Evolutionary conservation across 2,329 filamentous ascomycete genomes (phyloP).

Genomic region (Talaromyces amestolkiae): DNA sequence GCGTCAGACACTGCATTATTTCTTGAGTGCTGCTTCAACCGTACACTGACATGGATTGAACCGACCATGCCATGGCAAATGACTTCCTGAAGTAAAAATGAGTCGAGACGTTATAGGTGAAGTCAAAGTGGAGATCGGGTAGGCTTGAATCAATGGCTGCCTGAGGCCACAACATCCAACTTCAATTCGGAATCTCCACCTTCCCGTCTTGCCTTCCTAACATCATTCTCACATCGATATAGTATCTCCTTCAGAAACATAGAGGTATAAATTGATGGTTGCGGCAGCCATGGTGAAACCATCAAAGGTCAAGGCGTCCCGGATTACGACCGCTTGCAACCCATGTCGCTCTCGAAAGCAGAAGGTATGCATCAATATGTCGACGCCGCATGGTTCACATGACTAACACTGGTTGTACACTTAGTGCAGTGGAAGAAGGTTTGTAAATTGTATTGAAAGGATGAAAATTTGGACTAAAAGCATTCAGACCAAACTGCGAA

Average conservation of each 20-base stretch:
- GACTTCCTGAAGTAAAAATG: not conserved
- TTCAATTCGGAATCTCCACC: not conserved
- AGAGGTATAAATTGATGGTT: not conserved
- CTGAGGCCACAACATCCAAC: not conserved
- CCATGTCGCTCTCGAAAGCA: slow-evolving; percentile 44
- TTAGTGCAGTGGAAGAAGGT: slow-evolving; percentile 44
- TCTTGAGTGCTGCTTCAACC: not conserved
- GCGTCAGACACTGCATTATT: not conserved
- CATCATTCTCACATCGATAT: not conserved
- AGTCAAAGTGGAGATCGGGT: not conserved
- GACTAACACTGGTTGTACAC: slow-evolving; percentile 1
- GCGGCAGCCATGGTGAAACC: not conserved
- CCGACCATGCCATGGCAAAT: not conserved
- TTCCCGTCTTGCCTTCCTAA: too few relatives aligned
- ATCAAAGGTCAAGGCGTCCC: slow-evolving; percentile 29
- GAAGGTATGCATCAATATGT: slow-evolving; percentile 31
- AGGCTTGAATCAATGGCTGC: not conserved
- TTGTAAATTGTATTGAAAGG: slow-evolving; percentile 21
- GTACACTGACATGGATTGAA: not conserved
- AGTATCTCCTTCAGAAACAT: not conserved
- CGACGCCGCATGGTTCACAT: not conserved
- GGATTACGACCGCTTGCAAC: slow-evolving; percentile 43
- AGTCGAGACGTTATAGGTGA: not conserved
- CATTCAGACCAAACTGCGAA: slow-evolving; percentile 34
- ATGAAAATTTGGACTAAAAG: slow-evolving; percentile 12